These are phyloP conservation scores for Moricandia moricandioides DNA, from an alignment of 345 rosid genomes.

Conservation along the genomic window DNA sequence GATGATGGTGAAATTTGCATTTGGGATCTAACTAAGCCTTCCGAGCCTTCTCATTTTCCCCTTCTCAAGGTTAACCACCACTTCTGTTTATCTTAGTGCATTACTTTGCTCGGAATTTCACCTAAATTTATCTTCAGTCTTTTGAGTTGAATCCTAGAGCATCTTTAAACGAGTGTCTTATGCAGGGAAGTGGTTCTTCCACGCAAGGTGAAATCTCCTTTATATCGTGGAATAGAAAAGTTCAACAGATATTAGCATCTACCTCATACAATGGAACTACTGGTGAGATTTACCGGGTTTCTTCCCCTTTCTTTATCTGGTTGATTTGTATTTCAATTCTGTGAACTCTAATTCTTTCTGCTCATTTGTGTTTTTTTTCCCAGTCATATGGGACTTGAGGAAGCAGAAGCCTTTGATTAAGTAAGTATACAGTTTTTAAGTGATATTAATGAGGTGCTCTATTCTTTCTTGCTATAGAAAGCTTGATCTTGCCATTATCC, in stretches of 20 bases:
- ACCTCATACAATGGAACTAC: slow-evolving; percentile 93
- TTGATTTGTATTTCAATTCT: neutral
- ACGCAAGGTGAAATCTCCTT: slow-evolving; percentile 95
- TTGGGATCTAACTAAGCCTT: slow-evolving; percentile 85
- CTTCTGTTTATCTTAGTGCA: neutral
- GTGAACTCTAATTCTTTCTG: neutral
- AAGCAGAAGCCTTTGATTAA: slow-evolving; percentile 93
- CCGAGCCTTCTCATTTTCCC: slow-evolving; percentile 83
- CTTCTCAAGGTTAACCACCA: slow-evolving; percentile 60
- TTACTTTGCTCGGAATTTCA: neutral
- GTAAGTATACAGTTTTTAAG: slow-evolving; percentile 42
- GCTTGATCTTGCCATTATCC: slow-evolving; percentile 25
- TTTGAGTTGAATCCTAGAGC: neutral
- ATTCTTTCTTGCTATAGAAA: neutral
- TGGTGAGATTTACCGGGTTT: slow-evolving; percentile 50
- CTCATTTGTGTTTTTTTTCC: slow-evolving; percentile 8
- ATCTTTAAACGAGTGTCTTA: slow-evolving; percentile 18
- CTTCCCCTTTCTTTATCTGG: neutral
- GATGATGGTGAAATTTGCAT: slow-evolving; percentile 96
- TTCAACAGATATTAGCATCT: slow-evolving; percentile 89
- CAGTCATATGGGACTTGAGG: slow-evolving; percentile 98
- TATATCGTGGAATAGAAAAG: slow-evolving; percentile 94
- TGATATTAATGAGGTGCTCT: neutral
- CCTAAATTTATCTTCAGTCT: neutral
- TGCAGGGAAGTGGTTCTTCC: slow-evolving; percentile 91